A percentile compares a stretch with the other conserved stretches of the same genome.
Evolutionary conservation across 345 rosid genomes (phyloP).

Genomic region (Sapria himalayana): DNA sequence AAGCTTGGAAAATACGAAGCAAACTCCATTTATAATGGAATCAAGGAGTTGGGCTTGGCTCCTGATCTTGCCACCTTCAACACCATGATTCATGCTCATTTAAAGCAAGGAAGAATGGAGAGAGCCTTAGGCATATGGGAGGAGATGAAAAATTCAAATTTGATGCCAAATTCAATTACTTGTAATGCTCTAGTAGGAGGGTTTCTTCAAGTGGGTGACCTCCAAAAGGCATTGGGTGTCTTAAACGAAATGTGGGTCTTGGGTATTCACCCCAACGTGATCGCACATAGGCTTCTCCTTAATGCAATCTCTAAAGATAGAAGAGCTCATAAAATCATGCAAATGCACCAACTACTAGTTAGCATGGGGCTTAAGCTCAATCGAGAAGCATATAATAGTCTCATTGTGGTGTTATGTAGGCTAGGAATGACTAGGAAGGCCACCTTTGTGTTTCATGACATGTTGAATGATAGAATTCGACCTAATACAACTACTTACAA

Average conservation of each 20-base stretch:
- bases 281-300: conserved; percentile 32
- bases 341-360: conserved; percentile 37
- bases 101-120: conserved; percentile 33
- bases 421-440: conserved; percentile 66
- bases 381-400: conserved; percentile 36
- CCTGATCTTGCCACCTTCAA: conserved; percentile 56
- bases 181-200: conserved; percentile 36
- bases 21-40: conserved; percentile 30
- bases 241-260: conserved; percentile 27
- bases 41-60: conserved; percentile 49
- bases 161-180: conserved; percentile 45
- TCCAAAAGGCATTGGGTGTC: conserved; percentile 30
- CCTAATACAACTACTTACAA: conserved; percentile 43
- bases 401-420: conserved; percentile 43
- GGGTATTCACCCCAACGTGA: conserved; percentile 33
- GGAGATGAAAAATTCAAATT: conserved; percentile 32
- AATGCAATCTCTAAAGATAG: conserved; percentile 27
- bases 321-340: conserved; percentile 31
- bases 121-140: conserved; percentile 38
- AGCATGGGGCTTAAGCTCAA: conserved; percentile 35
- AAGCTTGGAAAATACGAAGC: conserved; percentile 34
- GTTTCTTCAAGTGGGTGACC: conserved; percentile 28
- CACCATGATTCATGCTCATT: conserved; percentile 46
- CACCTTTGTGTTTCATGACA: conserved; percentile 23
- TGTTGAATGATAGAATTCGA: conserved; percentile 30